These are phyloP conservation scores for Collybiopsis confluens DNA, from an alignment of 768 basidiomycete species.

Conservation along the genomic window DNA sequence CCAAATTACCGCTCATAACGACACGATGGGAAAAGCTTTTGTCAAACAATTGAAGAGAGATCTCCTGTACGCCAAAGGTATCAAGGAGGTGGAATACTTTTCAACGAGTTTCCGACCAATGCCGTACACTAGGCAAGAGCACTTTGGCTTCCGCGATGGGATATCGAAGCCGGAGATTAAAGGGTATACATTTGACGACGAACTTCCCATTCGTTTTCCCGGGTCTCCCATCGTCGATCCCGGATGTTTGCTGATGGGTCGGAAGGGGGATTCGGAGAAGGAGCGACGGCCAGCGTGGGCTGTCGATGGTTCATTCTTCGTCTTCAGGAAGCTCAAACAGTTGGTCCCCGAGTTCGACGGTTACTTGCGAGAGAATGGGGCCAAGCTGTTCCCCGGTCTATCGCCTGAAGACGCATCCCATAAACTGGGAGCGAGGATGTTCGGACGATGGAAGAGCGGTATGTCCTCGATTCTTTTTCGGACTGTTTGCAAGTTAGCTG, in stretches of 20 bases:
- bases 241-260: conserved; percentile 12
- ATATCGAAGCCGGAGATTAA: conserved; percentile 15
- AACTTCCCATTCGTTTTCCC: conserved; percentile 13
- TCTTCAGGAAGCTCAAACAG: conserved; percentile 29
- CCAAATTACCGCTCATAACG: conserved; percentile 15
- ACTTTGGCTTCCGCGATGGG: conserved; percentile 21
- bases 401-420: conserved; percentile 3
- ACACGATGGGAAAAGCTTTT: conserved; percentile 5
- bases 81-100: conserved; percentile 13
- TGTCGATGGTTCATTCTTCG: conserved; percentile 28
- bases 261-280: conserved; percentile 15
- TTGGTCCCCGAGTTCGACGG: conserved; percentile 27
- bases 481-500: too few species aligned
- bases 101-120: conserved; percentile 19
- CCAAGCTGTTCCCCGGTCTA: conserved; percentile 12
- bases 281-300: conserved; percentile 17
- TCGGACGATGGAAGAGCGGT: too few species aligned
- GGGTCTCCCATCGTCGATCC: conserved; percentile 12
- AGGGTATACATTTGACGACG: conserved; percentile 10
- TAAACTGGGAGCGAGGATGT: too few species aligned
- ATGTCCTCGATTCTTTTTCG: too few species aligned
- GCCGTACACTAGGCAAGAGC: conserved; percentile 21
- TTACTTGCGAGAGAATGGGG: conserved; percentile 15
- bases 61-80: conserved; percentile 6
- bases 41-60: conserved; percentile 7